A percentile compares a stretch with the other conserved stretches of the same genome.
Evolutionary conservation across 169 alveolate species (phyloP).

Genomic region (Cryptosporidium ryanae): DNA sequence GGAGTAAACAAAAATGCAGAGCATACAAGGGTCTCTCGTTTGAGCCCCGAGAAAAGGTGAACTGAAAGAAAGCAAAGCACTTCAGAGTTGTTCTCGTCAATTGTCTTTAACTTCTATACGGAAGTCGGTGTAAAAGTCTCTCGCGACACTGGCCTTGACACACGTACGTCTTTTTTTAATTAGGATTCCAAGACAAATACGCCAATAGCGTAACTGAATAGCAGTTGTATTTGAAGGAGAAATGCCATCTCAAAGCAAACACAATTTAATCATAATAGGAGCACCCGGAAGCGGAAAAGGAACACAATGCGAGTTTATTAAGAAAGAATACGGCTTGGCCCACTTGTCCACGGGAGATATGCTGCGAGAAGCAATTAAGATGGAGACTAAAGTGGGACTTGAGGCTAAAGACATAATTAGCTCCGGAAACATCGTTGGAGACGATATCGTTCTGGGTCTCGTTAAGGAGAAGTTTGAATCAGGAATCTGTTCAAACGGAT

Average conservation of each 20-base stretch:
- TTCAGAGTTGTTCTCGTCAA: no score
- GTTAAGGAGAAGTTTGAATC: constrained; percentile 88
- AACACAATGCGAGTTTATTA: constrained; percentile 85
- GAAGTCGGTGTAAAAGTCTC: no score
- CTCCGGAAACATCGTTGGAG: constrained; percentile 91
- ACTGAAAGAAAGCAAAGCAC: not conserved
- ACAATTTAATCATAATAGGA: constrained; percentile 82
- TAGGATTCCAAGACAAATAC: no score
- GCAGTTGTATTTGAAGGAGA: no score
- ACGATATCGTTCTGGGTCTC: constrained; percentile 89
- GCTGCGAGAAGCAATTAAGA: constrained; percentile 89
- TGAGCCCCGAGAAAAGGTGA: no score
- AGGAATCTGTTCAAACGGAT: constrained; percentile 90
- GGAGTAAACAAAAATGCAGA: no score
- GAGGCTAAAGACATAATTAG: constrained; percentile 91
- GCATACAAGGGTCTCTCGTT: no score
- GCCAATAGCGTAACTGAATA: no score
- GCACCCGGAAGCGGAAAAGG: constrained; percentile 92
- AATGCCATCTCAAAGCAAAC: constrained; percentile 17
- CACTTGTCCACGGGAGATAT: constrained; percentile 92
- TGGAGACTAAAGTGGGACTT: constrained; percentile 90
- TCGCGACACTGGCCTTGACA: no score
- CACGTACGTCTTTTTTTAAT: no score
- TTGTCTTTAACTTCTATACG: no score
- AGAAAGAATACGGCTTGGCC: constrained; percentile 83